Conservation (phyloP, 345 rosid genomes). For the Eucalyptus decipiens region DNA sequence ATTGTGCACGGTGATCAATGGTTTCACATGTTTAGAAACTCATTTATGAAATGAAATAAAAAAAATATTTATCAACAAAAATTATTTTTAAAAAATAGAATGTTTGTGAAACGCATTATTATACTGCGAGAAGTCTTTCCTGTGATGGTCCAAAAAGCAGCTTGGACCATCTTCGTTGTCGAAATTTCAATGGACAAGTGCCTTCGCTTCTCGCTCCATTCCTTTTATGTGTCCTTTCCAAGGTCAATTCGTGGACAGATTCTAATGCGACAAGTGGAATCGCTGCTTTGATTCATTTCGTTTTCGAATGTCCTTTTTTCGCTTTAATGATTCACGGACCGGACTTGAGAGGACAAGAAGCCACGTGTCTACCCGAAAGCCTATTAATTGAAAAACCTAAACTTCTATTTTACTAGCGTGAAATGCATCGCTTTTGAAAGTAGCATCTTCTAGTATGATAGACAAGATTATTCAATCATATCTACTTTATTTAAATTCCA, state of each 20-base stretch:
- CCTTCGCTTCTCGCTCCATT: background rate
- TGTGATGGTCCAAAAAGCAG: background rate
- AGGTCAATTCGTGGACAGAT: background rate
- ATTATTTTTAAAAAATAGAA: too few relatives aligned
- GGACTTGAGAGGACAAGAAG: background rate
- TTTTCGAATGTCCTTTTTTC: background rate
- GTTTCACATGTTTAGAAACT: too few relatives aligned
- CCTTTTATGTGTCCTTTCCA: background rate
- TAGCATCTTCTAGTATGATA: background rate
- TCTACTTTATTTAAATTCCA: background rate
- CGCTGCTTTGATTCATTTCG: background rate
- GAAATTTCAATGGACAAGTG: background rate
- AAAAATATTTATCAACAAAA: too few relatives aligned
- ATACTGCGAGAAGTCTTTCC: background rate
- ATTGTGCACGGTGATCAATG: too few relatives aligned
- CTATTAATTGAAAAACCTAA: background rate
- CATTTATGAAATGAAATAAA: too few relatives aligned
- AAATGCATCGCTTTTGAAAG: background rate
- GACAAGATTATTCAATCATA: background rate
- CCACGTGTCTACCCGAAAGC: background rate
- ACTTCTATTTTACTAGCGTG: background rate
- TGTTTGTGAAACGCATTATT: too few relatives aligned
- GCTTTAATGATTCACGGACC: background rate
- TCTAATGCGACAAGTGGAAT: background rate
- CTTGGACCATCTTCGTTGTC: background rate